A percentile compares a stretch with the other conserved stretches of the same genome.
These are phyloP conservation scores for Dothiorella sarmentorum DNA, from an alignment of 2,329 filamentous ascomycete species.

Conservation along the genomic window DNA sequence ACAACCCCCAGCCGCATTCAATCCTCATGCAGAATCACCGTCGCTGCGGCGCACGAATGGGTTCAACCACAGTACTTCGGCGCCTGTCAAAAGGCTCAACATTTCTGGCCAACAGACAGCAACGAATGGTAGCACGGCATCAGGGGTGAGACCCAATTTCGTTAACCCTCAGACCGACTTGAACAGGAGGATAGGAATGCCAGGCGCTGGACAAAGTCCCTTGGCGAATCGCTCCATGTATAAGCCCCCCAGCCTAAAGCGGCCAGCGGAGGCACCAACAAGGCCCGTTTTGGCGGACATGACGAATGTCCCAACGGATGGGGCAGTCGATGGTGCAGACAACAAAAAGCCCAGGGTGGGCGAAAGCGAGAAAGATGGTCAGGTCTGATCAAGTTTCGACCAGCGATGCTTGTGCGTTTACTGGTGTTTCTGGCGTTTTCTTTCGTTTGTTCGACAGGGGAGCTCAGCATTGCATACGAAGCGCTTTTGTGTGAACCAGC, in stretches of 20 bases:
- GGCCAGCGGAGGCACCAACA: slow-evolving; percentile 21
- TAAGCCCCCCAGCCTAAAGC: slow-evolving; percentile 39
- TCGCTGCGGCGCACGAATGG: slow-evolving; percentile 87
- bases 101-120: background rate
- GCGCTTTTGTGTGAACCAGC: background rate
- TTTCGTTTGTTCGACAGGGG: background rate
- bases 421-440: background rate
- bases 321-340: slow-evolving; percentile 36
- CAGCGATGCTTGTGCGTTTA: background rate
- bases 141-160: slow-evolving; percentile 38
- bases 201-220: slow-evolving; percentile 41
- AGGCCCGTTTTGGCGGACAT: slow-evolving; percentile 43
- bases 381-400: background rate
- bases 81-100: slow-evolving; percentile 53
- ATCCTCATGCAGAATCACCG: slow-evolving; percentile 55
- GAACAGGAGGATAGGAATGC: slow-evolving; percentile 50
- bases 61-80: slow-evolving; percentile 74
- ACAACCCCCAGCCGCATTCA: slow-evolving; percentile 38
- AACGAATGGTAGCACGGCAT: background rate
- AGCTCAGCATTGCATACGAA: background rate
- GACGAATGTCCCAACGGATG: slow-evolving; percentile 40
- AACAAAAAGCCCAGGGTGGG: slow-evolving; percentile 5
- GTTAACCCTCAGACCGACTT: slow-evolving; percentile 48
- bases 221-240: slow-evolving; percentile 44
- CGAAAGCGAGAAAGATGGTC: slow-evolving; percentile 21